phyloP scores from a whole-genome alignment of 2,329 filamentous ascomycete species.

The Exophiala viscosa region DNA sequence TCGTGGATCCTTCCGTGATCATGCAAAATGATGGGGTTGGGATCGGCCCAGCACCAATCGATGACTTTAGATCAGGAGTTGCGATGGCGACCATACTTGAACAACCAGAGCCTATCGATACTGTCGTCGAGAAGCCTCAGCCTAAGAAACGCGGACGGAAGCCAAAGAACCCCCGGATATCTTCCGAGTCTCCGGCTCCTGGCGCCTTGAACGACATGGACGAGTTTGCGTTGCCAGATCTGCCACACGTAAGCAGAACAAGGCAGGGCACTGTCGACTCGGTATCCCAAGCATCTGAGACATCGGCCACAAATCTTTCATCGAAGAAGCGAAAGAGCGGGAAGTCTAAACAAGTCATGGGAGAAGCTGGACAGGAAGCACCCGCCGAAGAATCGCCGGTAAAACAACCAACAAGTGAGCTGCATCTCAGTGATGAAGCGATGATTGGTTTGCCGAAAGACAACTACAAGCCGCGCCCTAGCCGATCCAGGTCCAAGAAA shows the following conservation, averaged over 20 bases:
- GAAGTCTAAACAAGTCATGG: constrained; percentile 13
- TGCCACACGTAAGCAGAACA: constrained; percentile 5
- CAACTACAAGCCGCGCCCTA: constrained; percentile 28
- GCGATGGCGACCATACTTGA: neutral
- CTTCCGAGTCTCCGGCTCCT: constrained; percentile 10
- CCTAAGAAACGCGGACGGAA: constrained; percentile 26
- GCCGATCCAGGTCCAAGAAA: constrained; percentile 24
- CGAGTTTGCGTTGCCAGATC: constrained; percentile 6
- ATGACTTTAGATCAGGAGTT: neutral
- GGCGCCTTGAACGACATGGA: constrained; percentile 13
- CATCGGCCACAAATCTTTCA: constrained; percentile 9
- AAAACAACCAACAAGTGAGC: constrained; percentile 22
- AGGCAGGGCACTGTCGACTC: constrained; percentile 24
- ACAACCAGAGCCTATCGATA: neutral
- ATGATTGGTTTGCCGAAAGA: constrained; percentile 28
- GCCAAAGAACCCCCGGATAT: constrained; percentile 14
- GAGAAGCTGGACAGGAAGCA: constrained; percentile 2
- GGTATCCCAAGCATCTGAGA: constrained; percentile 22
- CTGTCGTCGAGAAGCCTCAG: constrained; percentile 3
- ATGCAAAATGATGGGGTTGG: constrained; percentile 6
- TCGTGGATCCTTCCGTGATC: neutral
- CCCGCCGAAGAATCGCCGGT: constrained; percentile 5
- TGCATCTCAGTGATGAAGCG: constrained; percentile 25
- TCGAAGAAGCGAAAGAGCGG: constrained; percentile 16
- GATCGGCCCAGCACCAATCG: neutral